phyloP scores from a whole-genome alignment of 495 filamentous ascomycete species.

The Penicillium dipodomyicola region DNA sequence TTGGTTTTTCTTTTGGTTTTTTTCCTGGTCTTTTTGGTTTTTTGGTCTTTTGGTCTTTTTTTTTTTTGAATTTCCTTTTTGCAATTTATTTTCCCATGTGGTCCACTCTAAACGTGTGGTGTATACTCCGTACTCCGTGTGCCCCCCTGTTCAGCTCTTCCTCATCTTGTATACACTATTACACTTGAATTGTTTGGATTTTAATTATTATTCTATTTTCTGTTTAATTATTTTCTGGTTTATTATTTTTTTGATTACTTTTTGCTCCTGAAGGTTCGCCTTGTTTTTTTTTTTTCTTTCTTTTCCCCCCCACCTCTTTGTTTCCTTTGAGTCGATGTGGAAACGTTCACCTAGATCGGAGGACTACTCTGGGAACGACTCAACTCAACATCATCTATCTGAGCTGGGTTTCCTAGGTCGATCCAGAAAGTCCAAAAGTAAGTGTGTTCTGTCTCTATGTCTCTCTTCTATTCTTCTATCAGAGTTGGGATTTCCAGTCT shows the following conservation, averaged over 20 bases:
- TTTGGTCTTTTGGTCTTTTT: too few species aligned
- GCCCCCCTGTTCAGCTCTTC: too few species aligned
- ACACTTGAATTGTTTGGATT: not conserved
- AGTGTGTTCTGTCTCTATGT: constrained; percentile 19
- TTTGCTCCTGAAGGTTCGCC: not conserved
- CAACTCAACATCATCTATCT: constrained; percentile 31
- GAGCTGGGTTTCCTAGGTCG: constrained; percentile 43
- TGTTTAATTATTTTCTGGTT: not conserved
- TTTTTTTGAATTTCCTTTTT: not conserved
- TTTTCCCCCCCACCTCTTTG: constrained; percentile 16
- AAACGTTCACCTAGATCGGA: constrained; percentile 48
- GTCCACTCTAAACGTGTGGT: too few species aligned
- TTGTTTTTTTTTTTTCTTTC: not conserved
- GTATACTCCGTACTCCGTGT: too few species aligned
- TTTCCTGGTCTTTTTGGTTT: not conserved
- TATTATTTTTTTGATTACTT: not conserved
- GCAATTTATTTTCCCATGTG: too few species aligned
- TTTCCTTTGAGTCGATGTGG: constrained; percentile 41
- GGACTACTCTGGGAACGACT: constrained; percentile 40
- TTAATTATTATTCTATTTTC: constrained; percentile 5
- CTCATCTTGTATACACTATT: too few species aligned
- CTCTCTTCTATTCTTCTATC: not conserved
- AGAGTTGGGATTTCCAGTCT: not conserved
- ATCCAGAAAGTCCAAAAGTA: constrained; percentile 37
- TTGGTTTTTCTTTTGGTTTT: not conserved